phyloP scores from a whole-genome alignment of 2,329 filamentous ascomycete species.

The Colletotrichum cuscutae region DNA sequence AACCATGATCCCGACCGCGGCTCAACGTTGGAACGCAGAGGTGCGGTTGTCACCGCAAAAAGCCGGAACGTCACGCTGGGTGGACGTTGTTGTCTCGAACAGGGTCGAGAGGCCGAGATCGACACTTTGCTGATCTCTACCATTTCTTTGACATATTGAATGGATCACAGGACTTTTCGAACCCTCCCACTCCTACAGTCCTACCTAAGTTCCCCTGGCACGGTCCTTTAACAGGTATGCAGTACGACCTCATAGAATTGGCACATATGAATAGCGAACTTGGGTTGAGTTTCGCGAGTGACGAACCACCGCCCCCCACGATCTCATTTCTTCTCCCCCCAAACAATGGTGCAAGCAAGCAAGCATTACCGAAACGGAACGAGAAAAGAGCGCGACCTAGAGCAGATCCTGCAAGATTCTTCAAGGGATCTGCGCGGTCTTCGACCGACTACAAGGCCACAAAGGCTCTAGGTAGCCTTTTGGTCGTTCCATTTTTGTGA shows the following conservation, averaged over 20 bases:
- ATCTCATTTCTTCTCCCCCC: background rate
- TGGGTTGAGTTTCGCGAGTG: background rate
- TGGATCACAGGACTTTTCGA: background rate
- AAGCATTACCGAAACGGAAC: background rate
- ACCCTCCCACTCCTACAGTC: background rate
- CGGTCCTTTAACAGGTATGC: background rate
- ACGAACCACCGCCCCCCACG: background rate
- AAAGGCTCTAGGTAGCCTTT: background rate
- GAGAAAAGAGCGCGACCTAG: background rate
- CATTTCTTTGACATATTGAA: conserved; percentile 2
- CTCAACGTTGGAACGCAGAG: no score
- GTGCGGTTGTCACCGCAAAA: no score
- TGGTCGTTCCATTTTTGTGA: background rate
- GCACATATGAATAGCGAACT: background rate
- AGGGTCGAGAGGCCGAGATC: background rate
- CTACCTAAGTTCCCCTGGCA: background rate
- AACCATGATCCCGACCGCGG: no score
- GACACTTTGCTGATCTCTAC: conserved; percentile 2
- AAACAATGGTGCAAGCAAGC: background rate
- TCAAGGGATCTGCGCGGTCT: conserved; percentile 5
- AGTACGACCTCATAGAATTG: background rate
- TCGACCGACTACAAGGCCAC: background rate
- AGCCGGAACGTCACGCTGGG: background rate
- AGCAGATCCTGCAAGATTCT: background rate
- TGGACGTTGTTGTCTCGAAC: background rate